phyloP scores from a whole-genome alignment of 305 asterid species.

The Fraxinus velutina region DNA sequence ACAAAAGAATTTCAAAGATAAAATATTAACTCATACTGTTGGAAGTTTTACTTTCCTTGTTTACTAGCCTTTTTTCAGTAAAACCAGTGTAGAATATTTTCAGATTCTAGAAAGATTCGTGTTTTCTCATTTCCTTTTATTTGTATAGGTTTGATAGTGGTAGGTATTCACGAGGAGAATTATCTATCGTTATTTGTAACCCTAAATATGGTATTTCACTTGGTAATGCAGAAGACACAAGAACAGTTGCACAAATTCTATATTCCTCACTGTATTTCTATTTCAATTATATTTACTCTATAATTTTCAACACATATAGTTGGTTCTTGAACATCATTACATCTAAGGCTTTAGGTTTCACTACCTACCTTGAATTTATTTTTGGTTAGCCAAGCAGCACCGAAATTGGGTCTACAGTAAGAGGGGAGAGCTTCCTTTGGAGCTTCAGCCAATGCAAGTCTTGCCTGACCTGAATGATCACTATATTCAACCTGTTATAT shows the following conservation, averaged over 20 bases:
- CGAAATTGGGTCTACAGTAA: constrained; percentile 82
- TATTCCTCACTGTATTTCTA: neutral
- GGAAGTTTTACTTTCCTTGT: neutral
- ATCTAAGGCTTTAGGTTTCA: constrained; percentile 16
- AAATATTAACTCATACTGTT: neutral
- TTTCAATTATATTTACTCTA: neutral
- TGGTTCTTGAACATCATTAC: constrained; percentile 7
- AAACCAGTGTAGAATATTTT: neutral
- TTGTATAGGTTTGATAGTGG: neutral
- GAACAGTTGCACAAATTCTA: neutral
- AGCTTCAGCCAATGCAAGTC: constrained; percentile 79
- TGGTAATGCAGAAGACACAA: neutral
- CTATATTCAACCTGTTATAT: constrained; percentile 67
- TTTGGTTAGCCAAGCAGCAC: constrained; percentile 90
- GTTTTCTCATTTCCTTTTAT: neutral
- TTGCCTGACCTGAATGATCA: constrained; percentile 82
- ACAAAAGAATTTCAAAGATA: constrained; percentile 11
- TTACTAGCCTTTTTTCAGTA: neutral
- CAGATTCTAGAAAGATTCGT: neutral
- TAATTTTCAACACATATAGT: neutral
- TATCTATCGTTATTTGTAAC: neutral
- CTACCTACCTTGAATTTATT: constrained; percentile 68
- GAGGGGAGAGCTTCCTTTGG: constrained; percentile 91
- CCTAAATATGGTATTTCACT: neutral
- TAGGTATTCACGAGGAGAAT: neutral